Base-by-base conservation (phyloP, 305 asterid species). In the Withania somnifera region DNA sequence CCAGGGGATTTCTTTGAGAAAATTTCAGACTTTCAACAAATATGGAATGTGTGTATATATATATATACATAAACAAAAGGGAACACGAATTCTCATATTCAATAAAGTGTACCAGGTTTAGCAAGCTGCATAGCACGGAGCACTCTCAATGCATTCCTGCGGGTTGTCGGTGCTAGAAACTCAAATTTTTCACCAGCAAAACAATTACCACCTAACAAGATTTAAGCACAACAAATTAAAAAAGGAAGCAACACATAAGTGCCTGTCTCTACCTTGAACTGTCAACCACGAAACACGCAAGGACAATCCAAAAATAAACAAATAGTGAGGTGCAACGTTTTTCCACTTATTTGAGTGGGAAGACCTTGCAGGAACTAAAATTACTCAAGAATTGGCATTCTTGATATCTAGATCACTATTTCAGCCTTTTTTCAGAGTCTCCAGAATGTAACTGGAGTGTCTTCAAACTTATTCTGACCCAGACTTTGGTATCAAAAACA, bases 91-190 rank as follows among this genome's bases (percentile, higher is more conserved):
- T 22, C 66, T 17, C 34, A 13, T 73, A 17, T 76, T 22, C 45
- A 17, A 45, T 64, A 79, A 83, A 79, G 63, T 77, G 28, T 94
- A 97, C 99, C 98, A 85, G 99, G 99, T 89, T 91, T 97, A 60
- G 90, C 86, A 85, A 97, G 97, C 90, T 97, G 99, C 98, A 95
- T 92, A 53, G 99, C 99, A 86, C 99, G 99, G 85, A 97, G 91
- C 83, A 97, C 96, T 84, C 98, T 90, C 91, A 89, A 86, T 60
- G 97, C 90, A 91, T 97, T 97, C 88, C 93, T 89, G 50, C 90
- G 88, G 82, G 99, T 95, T 52, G 99, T 97, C 52, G 98, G 99
- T 69, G 99, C 98, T 78, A 84, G 84, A 81, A 97, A 92, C 84
- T 93, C 95, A 88, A 93, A 97, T 32, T 93, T 94, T 56, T 91